phyloP scores from a whole-genome alignment of 345 rosid species.

The Citrus cavaleriei region DNA sequence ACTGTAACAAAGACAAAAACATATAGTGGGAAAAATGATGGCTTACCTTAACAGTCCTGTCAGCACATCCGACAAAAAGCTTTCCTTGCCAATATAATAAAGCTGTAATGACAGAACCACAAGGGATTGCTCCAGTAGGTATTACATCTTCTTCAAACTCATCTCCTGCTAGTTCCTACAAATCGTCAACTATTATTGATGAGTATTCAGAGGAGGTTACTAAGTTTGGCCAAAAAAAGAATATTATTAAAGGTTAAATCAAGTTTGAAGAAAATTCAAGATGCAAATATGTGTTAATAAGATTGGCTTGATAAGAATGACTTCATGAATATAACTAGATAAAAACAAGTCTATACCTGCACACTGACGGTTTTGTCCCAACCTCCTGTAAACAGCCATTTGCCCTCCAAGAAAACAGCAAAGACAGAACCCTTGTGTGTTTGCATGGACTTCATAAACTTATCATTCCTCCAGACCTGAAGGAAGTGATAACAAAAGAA shows the following conservation, averaged over 20 bases:
- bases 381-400: conserved; percentile 75
- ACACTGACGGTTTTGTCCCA: conserved; percentile 75
- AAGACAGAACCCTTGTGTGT: conserved; percentile 64
- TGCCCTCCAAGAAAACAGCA: conserved; percentile 47
- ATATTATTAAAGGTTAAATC: neutral
- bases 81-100: conserved; percentile 72
- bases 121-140: conserved; percentile 62
- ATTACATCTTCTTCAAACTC: conserved; percentile 50
- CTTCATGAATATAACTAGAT: neutral
- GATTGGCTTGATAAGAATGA: neutral
- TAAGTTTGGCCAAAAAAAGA: too few species aligned
- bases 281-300: neutral
- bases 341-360: conserved; percentile 41
- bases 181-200: neutral
- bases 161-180: conserved; percentile 74
- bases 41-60: conserved; percentile 61
- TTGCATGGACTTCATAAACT: conserved; percentile 46
- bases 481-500: conserved; percentile 6
- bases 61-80: conserved; percentile 75
- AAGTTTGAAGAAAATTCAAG: neutral
- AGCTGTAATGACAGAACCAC: conserved; percentile 62
- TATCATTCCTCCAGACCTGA: conserved; percentile 81
- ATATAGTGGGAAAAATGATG: neutral
- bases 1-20: neutral
- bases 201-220: too few species aligned